Evolutionary conservation across 2,329 filamentous ascomycete genomes (phyloP).

Genomic region (Hymenoscyphus salicellus): DNA sequence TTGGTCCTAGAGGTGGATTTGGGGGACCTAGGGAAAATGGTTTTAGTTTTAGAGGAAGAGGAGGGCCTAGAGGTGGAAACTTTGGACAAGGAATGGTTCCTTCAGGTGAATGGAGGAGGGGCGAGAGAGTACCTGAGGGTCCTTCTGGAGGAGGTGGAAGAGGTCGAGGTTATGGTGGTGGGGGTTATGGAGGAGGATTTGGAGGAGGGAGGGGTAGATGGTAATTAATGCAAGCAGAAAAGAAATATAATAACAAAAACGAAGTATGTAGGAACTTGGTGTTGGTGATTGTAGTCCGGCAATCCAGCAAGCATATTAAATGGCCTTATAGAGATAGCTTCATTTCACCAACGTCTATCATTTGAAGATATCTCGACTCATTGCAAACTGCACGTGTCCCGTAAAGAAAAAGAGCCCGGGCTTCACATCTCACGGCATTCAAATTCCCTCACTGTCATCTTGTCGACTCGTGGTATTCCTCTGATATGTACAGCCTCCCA

Average conservation of each 20-base stretch:
- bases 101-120: slow-evolving; percentile 64
- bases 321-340: not conserved
- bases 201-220: slow-evolving; percentile 47
- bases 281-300: not conserved
- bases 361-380: not conserved
- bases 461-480: slow-evolving; percentile 7
- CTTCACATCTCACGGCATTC: not conserved
- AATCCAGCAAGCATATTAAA: not conserved
- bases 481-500: slow-evolving; percentile 26
- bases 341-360: not conserved
- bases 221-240: slow-evolving; percentile 16
- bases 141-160: slow-evolving; percentile 39
- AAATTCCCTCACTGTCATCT: not conserved
- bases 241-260: not conserved
- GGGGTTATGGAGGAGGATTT: slow-evolving; percentile 38
- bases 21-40: slow-evolving; percentile 40
- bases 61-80: slow-evolving; percentile 40
- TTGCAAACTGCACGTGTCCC: not conserved
- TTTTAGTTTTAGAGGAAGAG: slow-evolving; percentile 36
- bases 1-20: slow-evolving; percentile 38
- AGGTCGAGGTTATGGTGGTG: slow-evolving; percentile 47
- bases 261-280: not conserved
- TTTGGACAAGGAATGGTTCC: slow-evolving; percentile 43
- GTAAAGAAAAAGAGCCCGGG: not conserved
- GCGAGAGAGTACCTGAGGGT: slow-evolving; percentile 58